Percentiles rank a stretch among this genome's conserved stretches.
Conservation (phyloP, 805 yeast genomes). For the Hanseniaspora thailandica region DNA sequence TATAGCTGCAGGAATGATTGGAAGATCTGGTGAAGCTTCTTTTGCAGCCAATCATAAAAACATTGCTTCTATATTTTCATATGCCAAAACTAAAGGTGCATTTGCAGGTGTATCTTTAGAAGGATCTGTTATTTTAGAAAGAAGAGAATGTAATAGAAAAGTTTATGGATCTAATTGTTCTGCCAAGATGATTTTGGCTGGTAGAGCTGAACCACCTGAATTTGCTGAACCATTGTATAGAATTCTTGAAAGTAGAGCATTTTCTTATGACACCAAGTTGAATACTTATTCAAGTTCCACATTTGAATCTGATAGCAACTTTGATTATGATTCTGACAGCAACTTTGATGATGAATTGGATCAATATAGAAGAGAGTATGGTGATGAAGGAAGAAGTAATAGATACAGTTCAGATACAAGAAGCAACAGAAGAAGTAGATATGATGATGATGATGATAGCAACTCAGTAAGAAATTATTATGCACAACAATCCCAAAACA, state of each 20-base stretch:
- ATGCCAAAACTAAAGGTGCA: slow-evolving; percentile 90
- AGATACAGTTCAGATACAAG: neutral
- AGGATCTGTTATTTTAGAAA: slow-evolving; percentile 91
- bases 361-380: slow-evolving; percentile 15
- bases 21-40: slow-evolving; percentile 95
- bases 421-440: slow-evolving; percentile 21
- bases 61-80: slow-evolving; percentile 84
- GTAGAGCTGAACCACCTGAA: slow-evolving; percentile 87
- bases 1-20: slow-evolving; percentile 94
- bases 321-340: slow-evolving; percentile 21
- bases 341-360: slow-evolving; percentile 16
- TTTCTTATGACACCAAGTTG: slow-evolving; percentile 43
- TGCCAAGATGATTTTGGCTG: slow-evolving; percentile 73
- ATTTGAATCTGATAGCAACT: slow-evolving; percentile 21
- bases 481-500: slow-evolving; percentile 19
- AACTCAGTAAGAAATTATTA: slow-evolving; percentile 35
- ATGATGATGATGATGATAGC: slow-evolving; percentile 28
- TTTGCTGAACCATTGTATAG: slow-evolving; percentile 79
- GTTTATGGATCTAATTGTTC: slow-evolving; percentile 83
- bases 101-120: slow-evolving; percentile 96
- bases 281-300: slow-evolving; percentile 23
- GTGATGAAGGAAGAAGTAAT: slow-evolving; percentile 16
- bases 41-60: slow-evolving; percentile 81
- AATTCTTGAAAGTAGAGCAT: slow-evolving; percentile 74
- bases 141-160: slow-evolving; percentile 93